Evolutionary conservation across 2,329 filamentous ascomycete genomes (phyloP).

Genomic region (Allantophomopsis cytisporea): DNA sequence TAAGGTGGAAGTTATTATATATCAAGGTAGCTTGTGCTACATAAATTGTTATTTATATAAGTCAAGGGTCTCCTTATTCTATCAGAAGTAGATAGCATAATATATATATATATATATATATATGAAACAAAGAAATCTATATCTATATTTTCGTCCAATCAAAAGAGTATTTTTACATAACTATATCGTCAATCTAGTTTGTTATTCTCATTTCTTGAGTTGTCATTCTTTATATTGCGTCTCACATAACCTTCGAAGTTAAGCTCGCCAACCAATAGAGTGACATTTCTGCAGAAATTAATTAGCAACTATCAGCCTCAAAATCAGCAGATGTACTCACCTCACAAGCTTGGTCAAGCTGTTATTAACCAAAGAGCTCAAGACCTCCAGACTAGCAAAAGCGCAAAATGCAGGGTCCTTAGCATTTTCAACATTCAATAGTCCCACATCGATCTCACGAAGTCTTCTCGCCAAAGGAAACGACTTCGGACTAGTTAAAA

Average conservation of each 20-base stretch:
- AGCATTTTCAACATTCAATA: slow-evolving; percentile 48
- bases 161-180: no score
- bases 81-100: no score
- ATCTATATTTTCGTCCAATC: no score
- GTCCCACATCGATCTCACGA: slow-evolving; percentile 37
- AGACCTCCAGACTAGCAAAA: slow-evolving; percentile 60
- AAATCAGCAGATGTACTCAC: neutral
- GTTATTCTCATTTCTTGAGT: no score
- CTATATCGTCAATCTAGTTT: no score
- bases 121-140: no score
- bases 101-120: no score
- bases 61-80: no score
- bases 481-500: slow-evolving; percentile 44
- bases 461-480: slow-evolving; percentile 44
- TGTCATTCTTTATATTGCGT: neutral
- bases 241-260: neutral
- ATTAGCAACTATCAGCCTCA: neutral
- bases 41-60: no score
- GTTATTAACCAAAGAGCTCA: slow-evolving; percentile 50
- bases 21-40: no score
- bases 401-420: slow-evolving; percentile 58
- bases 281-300: neutral
- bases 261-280: neutral
- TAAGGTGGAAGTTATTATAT: no score
- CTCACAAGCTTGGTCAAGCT: slow-evolving; percentile 41